Evolutionary conservation across 2,329 filamentous ascomycete genomes (phyloP).

Genomic region (Trichoderma oligosporum): DNA sequence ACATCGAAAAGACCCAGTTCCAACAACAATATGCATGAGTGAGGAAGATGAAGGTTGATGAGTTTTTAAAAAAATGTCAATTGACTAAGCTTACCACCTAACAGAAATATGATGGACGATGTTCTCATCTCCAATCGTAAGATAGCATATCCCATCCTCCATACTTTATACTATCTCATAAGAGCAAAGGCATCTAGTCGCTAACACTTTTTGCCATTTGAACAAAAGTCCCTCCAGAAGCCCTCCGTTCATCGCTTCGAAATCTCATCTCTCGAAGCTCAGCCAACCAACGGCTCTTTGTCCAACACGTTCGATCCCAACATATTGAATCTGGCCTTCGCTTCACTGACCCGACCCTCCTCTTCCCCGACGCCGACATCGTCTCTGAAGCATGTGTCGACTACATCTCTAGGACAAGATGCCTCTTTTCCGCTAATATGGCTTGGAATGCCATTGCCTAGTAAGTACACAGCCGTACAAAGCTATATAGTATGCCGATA

Average conservation of each 20-base stretch:
- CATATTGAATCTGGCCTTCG: constrained; percentile 27
- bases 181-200: too few species aligned
- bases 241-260: constrained; percentile 35
- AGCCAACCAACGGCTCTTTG: constrained; percentile 31
- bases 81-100: not conserved
- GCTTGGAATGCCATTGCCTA: constrained; percentile 30
- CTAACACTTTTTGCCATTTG: too few species aligned
- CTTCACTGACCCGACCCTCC: constrained; percentile 21
- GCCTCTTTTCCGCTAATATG: constrained; percentile 37
- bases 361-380: constrained; percentile 28
- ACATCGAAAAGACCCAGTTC: not conserved
- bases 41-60: not conserved
- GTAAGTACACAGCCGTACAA: too few species aligned
- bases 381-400: constrained; percentile 26
- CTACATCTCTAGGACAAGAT: constrained; percentile 34
- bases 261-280: constrained; percentile 32
- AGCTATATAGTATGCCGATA: too few species aligned
- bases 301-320: constrained; percentile 32
- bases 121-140: constrained; percentile 38
- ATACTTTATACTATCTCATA: too few species aligned
- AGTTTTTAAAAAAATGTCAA: not conserved
- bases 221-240: constrained; percentile 33
- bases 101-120: constrained; percentile 41
- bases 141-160: not conserved
- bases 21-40: too few species aligned